Percentiles rank a stretch among this genome's conserved stretches.
These are phyloP conservation scores for Suillus variegatus DNA, from an alignment of 768 basidiomycete species.

Conservation along the genomic window DNA sequence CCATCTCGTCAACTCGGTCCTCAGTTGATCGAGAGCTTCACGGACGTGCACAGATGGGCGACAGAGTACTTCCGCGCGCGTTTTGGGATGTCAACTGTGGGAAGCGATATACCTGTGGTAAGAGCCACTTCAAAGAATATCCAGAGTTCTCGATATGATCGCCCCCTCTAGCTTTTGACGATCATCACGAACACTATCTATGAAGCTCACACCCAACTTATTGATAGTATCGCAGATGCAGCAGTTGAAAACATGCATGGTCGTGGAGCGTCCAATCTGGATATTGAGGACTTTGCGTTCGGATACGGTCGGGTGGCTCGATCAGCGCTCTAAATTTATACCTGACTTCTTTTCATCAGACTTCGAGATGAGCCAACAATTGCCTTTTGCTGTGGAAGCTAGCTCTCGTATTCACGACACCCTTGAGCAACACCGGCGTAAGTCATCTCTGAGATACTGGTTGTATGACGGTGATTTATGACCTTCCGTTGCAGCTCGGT, in stretches of 20 bases:
- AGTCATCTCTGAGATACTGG: slow-evolving; percentile 6
- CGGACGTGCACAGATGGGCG: slow-evolving; percentile 27
- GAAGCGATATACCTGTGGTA: slow-evolving; percentile 23
- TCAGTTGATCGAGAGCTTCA: slow-evolving; percentile 33
- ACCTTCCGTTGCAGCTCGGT: slow-evolving; percentile 12
- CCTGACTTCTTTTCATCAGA: slow-evolving; percentile 15
- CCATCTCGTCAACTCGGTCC: slow-evolving; percentile 26
- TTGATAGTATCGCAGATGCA: slow-evolving; percentile 26
- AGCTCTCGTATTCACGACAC: slow-evolving; percentile 24
- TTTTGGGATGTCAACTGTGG: slow-evolving; percentile 16
- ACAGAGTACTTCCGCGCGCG: slow-evolving; percentile 29
- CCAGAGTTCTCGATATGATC: too few species aligned
- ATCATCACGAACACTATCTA: slow-evolving; percentile 33
- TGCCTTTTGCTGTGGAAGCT: slow-evolving; percentile 30
- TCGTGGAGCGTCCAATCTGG: slow-evolving; percentile 17
- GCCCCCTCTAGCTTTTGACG: slow-evolving; percentile 23
- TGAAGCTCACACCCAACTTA: slow-evolving; percentile 28
- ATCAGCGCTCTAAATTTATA: not conserved
- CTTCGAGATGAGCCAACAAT: slow-evolving; percentile 31
- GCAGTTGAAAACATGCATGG: slow-evolving; percentile 27
- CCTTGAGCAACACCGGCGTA: slow-evolving; percentile 16
- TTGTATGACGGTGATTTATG: slow-evolving; percentile 10
- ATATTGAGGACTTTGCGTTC: slow-evolving; percentile 29
- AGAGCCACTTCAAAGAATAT: not conserved
- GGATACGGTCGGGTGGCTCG: slow-evolving; percentile 27